These are phyloP conservation scores for Gossypium turneri DNA, from an alignment of 345 rosid species.

Conservation along the genomic window DNA sequence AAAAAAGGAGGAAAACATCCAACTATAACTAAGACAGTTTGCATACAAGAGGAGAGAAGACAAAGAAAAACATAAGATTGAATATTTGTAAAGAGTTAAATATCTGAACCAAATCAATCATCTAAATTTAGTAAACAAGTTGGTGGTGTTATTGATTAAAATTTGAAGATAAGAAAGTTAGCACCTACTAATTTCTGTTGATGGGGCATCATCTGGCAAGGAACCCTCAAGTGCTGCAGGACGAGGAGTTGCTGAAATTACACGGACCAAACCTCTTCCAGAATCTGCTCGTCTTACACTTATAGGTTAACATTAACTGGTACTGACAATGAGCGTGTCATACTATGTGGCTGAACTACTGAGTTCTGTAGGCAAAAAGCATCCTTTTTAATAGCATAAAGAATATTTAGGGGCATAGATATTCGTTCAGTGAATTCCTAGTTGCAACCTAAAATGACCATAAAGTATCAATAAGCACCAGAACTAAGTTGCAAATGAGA, in stretches of 20 bases:
- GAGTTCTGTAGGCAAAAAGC: conserved; percentile 26
- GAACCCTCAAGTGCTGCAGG: conserved; percentile 21
- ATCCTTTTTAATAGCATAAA: not conserved
- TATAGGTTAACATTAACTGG: conserved; percentile 40
- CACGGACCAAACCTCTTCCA: conserved; percentile 44
- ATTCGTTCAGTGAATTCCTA: not conserved
- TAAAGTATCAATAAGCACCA: not conserved
- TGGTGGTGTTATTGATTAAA: not conserved
- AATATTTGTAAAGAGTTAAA: not conserved
- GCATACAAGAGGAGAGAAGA: not conserved
- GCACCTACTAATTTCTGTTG: conserved; percentile 32
- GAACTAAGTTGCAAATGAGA: not conserved
- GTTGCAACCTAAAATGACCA: not conserved
- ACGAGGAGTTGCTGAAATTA: conserved; percentile 38
- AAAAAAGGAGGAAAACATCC: not conserved
- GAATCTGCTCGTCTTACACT: conserved; percentile 44
- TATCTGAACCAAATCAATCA: conserved; percentile 2
- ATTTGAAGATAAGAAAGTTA: conserved; percentile 1
- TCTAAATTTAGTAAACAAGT: not conserved
- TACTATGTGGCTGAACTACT: conserved; percentile 33
- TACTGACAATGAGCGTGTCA: conserved; percentile 49
- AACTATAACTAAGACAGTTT: not conserved
- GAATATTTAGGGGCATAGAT: not conserved
- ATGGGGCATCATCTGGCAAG: conserved; percentile 21
- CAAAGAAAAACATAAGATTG: not conserved